A percentile compares a stretch with the other conserved stretches of the same genome.
These are phyloP conservation scores for Ensete ventricosum DNA, from an alignment of 176 grass and related monocot species.

Conservation along the genomic window DNA sequence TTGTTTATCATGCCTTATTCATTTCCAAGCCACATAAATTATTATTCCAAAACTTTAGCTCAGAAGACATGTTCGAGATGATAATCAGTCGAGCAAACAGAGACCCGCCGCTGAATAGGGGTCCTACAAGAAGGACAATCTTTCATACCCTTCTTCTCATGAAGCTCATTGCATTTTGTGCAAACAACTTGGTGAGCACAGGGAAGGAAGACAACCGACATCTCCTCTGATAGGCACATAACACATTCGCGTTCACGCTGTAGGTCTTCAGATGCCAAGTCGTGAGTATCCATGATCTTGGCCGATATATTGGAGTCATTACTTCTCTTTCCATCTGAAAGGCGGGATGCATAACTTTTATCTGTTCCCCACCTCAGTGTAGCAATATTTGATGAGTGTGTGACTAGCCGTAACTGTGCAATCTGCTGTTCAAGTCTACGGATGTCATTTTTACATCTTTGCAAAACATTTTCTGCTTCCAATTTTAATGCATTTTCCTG, in stretches of 20 bases:
- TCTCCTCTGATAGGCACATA: conserved; percentile 44
- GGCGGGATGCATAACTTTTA: conserved; percentile 6
- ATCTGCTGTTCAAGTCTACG: conserved; percentile 29
- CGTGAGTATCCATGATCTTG: conserved; percentile 15
- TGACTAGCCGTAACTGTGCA: not conserved
- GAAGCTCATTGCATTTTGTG: conserved; percentile 33
- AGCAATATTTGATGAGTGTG: conserved; percentile 1
- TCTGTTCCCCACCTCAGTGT: not conserved
- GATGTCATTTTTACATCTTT: conserved; percentile 31
- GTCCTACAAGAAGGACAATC: conserved; percentile 45
- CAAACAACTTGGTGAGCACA: conserved; percentile 47
- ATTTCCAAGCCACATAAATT: conserved; percentile 1
- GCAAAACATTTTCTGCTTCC: conserved; percentile 31
- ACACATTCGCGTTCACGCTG: conserved; percentile 40
- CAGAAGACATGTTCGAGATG: not conserved
- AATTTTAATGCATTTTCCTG: conserved; percentile 25
- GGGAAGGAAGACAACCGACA: conserved; percentile 50
- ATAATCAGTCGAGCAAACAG: conserved; percentile 25
- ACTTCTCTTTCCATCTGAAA: conserved; percentile 17
- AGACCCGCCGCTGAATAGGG: conserved; percentile 30
- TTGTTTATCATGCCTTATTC: conserved; percentile 1
- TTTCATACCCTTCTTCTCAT: conserved; percentile 33
- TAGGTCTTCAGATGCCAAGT: conserved; percentile 19
- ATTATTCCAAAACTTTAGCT: not conserved
- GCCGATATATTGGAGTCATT: conserved; percentile 2